A percentile compares a stretch with the other conserved stretches of the same genome.
These are phyloP conservation scores for Mycena chlorophos DNA, from an alignment of 768 basidiomycete species.

Conservation along the genomic window DNA sequence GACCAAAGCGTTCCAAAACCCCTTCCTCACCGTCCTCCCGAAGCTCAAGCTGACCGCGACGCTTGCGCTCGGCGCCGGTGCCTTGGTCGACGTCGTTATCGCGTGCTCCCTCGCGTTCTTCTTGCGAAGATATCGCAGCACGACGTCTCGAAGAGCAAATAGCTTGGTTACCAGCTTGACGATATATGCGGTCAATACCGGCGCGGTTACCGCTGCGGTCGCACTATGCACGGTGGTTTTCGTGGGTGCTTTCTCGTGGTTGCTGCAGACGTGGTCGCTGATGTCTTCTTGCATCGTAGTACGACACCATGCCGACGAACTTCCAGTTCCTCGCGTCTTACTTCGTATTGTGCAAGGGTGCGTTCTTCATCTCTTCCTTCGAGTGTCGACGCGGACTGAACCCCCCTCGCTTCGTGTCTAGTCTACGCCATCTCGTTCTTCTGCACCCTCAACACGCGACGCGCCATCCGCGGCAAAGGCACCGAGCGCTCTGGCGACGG, in stretches of 20 bases:
- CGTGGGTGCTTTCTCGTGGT: slow-evolving; percentile 23
- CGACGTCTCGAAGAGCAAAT: slow-evolving; percentile 42
- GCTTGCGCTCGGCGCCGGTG: slow-evolving; percentile 49
- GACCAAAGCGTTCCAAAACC: slow-evolving; percentile 41
- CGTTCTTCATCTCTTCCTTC: slow-evolving; percentile 23
- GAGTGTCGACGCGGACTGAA: too few species aligned
- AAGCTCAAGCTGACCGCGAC: slow-evolving; percentile 48
- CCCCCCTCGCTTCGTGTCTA: slow-evolving; percentile 18
- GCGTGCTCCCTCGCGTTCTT: slow-evolving; percentile 55
- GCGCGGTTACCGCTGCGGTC: slow-evolving; percentile 42
- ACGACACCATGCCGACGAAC: slow-evolving; percentile 48
- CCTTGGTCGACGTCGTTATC: slow-evolving; percentile 51
- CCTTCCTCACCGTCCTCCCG: slow-evolving; percentile 30
- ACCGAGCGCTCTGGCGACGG: slow-evolving; percentile 40
- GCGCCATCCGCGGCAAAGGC: slow-evolving; percentile 49
- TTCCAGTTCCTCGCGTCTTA: slow-evolving; percentile 60
- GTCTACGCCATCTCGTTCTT: slow-evolving; percentile 45
- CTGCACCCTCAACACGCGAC: slow-evolving; percentile 57
- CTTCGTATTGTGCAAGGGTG: slow-evolving; percentile 61
- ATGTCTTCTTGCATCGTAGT: slow-evolving; percentile 36
- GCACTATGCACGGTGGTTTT: slow-evolving; percentile 42
- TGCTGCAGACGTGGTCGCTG: neutral
- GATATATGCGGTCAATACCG: slow-evolving; percentile 65
- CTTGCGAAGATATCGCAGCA: slow-evolving; percentile 48
- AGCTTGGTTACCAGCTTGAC: slow-evolving; percentile 56